Evolutionary conservation across 306 rosid species (phyloP).

Genomic region (Malus asiatica): DNA sequence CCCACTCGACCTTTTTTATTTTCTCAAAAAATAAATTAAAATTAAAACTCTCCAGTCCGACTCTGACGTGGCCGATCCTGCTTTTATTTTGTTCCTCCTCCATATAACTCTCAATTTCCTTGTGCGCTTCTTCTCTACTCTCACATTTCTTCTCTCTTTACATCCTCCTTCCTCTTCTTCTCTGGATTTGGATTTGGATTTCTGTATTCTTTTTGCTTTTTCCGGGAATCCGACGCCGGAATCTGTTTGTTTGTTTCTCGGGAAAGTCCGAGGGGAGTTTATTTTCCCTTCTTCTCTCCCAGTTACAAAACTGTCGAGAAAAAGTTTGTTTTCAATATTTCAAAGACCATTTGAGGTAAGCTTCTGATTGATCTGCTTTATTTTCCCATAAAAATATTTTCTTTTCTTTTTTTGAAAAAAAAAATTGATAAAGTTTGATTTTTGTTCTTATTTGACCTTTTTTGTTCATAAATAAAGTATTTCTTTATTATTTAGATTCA

Average conservation of each 20-base stretch:
- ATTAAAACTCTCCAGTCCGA: neutral
- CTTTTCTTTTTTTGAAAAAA: neutral
- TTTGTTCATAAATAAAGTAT: neutral
- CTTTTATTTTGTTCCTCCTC: slow-evolving; percentile 7
- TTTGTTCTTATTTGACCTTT: neutral
- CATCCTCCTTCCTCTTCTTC: slow-evolving; percentile 7
- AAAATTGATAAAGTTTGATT: neutral
- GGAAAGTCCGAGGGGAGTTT: slow-evolving; percentile 18
- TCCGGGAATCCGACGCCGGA: neutral
- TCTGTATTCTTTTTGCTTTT: neutral
- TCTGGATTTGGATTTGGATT: neutral
- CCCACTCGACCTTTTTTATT: slow-evolving; percentile 6
- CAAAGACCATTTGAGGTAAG: slow-evolving; percentile 7
- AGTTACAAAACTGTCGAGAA: neutral
- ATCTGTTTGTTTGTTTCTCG: slow-evolving; percentile 3
- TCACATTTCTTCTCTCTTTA: neutral
- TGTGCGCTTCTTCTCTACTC: slow-evolving; percentile 2
- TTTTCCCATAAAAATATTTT: neutral
- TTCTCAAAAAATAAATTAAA: neutral
- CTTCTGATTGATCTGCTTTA: slow-evolving; percentile 37
- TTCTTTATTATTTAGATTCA: neutral
- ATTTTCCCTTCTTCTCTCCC: slow-evolving; percentile 8
- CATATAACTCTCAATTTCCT: neutral
- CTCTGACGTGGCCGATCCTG: slow-evolving; percentile 43
- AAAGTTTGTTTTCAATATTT: slow-evolving; percentile 6